Percentiles rank a stretch among this genome's conserved stretches.
Conservation (phyloP, 2,329 filamentous ascomycete genomes). For the Colletotrichum liriopes region DNA sequence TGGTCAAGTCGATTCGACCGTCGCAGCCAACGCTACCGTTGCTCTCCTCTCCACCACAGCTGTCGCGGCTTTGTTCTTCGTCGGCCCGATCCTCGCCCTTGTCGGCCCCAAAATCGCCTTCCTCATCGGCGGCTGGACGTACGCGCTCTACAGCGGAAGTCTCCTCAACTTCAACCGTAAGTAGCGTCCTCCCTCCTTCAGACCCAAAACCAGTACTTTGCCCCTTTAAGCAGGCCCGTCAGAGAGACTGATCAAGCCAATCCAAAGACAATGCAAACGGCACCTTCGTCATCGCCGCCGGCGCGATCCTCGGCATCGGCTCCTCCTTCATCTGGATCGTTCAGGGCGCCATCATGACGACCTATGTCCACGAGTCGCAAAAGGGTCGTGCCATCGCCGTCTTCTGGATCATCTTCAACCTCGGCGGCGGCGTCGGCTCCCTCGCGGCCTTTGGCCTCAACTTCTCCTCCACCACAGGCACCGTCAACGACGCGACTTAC, state of each 20-base stretch:
- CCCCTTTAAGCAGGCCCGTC: background rate
- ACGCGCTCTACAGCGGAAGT: constrained; percentile 61
- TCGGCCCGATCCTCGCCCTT: constrained; percentile 59
- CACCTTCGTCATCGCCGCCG: constrained; percentile 60
- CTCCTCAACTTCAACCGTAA: constrained; percentile 60
- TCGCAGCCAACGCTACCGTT: constrained; percentile 63
- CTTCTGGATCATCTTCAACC: constrained; percentile 64
- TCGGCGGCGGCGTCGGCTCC: constrained; percentile 60
- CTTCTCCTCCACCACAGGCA: constrained; percentile 57
- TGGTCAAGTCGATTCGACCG: constrained; percentile 61
- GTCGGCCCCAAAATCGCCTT: constrained; percentile 60
- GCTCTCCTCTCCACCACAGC: constrained; percentile 60
- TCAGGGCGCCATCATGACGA: constrained; percentile 65
- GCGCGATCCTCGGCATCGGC: constrained; percentile 62
- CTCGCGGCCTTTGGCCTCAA: constrained; percentile 62
- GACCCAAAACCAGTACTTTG: constrained; percentile 47
- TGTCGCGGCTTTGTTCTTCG: constrained; percentile 60
- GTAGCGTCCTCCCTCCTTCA: constrained; percentile 57
- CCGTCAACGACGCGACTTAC: constrained; percentile 66
- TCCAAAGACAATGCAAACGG: constrained; percentile 55
- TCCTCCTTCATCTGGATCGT: constrained; percentile 63
- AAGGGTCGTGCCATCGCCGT: constrained; percentile 60
- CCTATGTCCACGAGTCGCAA: constrained; percentile 59
- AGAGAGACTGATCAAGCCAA: constrained; percentile 48
- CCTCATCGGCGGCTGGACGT: constrained; percentile 62